Base-by-base conservation (phyloP, 768 basidiomycete genomes). In the Suillus sp. region DNA sequence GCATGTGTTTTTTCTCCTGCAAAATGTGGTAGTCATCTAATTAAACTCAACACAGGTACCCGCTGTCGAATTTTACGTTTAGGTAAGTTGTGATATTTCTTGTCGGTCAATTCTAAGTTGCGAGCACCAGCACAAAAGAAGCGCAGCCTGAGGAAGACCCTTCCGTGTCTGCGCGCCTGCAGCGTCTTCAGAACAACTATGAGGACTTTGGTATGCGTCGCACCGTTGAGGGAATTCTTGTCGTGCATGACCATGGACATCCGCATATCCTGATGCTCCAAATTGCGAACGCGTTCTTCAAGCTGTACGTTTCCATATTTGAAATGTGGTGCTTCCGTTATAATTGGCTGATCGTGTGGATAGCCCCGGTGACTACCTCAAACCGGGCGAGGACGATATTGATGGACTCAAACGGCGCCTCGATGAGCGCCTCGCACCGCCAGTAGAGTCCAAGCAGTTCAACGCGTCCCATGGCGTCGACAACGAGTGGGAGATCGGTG, bases 211-310 rank as follows among this genome's bases (percentile, higher is more conserved):
- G 97, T 10, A 96, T 98, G 93, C 86, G 97, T 20, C 82, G 95
- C 22, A 97, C 96, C 0, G 96, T 97, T 9, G 96, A 97, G 71
- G 94, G 81, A 9, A 76, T 75, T 61, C 73, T 75, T 51, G 90
- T 96, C 62, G 95, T 95, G 6, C 93, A 97, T 77, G 95, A 98
- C 74, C 96, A 98, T 69, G 96, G 96, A 0, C 94, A 96, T 71
- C 96, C 96, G 1, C 96, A 99, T 71, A 94, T 99, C 65, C 86
- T 99, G 67, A 95, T 99, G 90, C 85, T 98, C 6, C 97, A 99
- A 73, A 97, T 99, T 72, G 97, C 96, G 25, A 98, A 97, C 75
- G 95, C 95, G 18, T 99, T 99, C 77, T 99, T 98, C 84, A 98
- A 99, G 77, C 87, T 99, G 94, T 95, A 70, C 70, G 91, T 81